Conservation (phyloP, 2,329 filamentous ascomycete species). For the Thielaviopsis punctulata region DNA sequence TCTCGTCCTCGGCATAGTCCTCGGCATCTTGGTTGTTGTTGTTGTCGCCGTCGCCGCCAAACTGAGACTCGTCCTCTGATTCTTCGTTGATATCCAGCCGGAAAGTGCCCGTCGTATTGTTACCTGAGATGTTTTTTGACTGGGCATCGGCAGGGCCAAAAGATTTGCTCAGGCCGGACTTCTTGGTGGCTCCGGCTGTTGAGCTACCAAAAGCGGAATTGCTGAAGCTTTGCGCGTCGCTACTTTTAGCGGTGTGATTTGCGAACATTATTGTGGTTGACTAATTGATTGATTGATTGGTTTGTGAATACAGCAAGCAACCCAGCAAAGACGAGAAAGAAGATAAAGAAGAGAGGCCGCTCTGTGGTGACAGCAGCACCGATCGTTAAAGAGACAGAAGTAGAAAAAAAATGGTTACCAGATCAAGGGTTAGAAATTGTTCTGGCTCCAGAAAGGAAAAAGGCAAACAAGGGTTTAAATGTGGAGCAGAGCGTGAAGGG, state of each 20-base stretch:
- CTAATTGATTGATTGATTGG: neutral
- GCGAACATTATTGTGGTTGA: neutral
- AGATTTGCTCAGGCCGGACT: slow-evolving; percentile 33
- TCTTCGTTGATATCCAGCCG: slow-evolving; percentile 15
- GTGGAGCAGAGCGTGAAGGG: neutral
- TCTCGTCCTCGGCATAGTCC: slow-evolving; percentile 23
- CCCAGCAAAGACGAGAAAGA: neutral
- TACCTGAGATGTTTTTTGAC: neutral
- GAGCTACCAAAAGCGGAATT: neutral
- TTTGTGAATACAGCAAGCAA: neutral
- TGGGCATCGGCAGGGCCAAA: slow-evolving; percentile 16
- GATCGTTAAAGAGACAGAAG: neutral
- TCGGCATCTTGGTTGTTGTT: slow-evolving; percentile 23
- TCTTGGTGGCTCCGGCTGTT: slow-evolving; percentile 19
- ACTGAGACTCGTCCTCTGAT: slow-evolving; percentile 16
- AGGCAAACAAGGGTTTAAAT: neutral
- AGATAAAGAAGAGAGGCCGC: neutral
- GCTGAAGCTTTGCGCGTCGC: slow-evolving; percentile 14
- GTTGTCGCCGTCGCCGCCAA: slow-evolving; percentile 19
- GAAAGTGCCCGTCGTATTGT: slow-evolving; percentile 13
- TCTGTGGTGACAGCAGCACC: neutral
- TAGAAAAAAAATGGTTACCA: neutral
- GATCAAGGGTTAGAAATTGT: neutral
- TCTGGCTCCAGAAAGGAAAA: neutral
- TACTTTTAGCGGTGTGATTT: neutral